Evolutionary conservation across 2,329 filamentous ascomycete genomes (phyloP).

Genomic region (Fusarium tricinctum): DNA sequence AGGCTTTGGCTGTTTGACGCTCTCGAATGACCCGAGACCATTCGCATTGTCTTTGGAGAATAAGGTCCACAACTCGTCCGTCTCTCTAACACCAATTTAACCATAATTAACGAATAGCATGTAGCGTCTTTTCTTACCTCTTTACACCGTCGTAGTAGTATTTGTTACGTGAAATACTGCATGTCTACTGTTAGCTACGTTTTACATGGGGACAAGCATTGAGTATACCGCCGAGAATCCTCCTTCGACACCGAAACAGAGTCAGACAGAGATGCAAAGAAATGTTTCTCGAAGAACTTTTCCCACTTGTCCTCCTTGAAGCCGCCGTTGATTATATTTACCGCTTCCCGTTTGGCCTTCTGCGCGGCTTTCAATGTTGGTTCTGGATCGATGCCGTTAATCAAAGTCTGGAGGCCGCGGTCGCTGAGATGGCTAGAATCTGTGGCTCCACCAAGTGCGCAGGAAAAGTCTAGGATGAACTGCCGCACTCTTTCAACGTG

Average conservation of each 20-base stretch:
- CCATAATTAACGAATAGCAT: too few species aligned
- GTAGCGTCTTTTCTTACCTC: constrained; percentile 1
- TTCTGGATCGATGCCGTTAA: fast-evolving
- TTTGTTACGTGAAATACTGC: constrained; percentile 27
- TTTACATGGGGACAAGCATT: too few species aligned
- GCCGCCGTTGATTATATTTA: background rate
- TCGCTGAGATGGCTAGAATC: too few species aligned
- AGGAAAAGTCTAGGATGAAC: constrained; percentile 30
- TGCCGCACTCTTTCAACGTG: constrained; percentile 27
- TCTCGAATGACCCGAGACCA: too few species aligned
- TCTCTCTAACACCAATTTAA: too few species aligned
- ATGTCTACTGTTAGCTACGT: background rate
- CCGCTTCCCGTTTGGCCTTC: background rate
- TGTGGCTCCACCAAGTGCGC: background rate
- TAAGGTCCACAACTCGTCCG: too few species aligned
- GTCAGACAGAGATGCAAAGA: constrained; percentile 19
- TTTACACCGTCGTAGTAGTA: constrained; percentile 37
- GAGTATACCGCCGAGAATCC: constrained; percentile 2
- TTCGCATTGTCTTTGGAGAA: too few species aligned
- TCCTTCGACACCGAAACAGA: background rate
- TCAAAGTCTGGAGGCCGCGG: background rate
- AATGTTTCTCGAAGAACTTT: constrained; percentile 1
- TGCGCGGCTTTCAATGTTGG: constrained; percentile 4
- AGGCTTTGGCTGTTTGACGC: background rate
- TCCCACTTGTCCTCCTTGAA: constrained; percentile 19